Base-by-base conservation (phyloP, 2,329 filamentous ascomycete genomes). In the Botrytis galanthina region DNA sequence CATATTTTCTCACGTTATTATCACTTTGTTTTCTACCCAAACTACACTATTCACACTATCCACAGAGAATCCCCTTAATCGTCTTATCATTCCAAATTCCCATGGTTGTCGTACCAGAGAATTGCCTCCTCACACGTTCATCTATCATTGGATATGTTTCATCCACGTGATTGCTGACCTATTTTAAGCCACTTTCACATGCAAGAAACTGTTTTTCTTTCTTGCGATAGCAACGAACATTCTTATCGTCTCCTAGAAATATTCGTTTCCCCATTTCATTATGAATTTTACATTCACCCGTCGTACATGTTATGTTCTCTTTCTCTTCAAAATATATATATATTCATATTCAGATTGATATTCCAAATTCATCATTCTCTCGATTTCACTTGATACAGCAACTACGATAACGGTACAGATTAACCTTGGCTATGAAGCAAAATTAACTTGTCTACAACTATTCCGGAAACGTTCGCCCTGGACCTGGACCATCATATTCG, bases 191-290 rank as follows among this genome's bases (percentile, higher is more conserved):
- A 32, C 68, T 64, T 63, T 63, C 44, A 54, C 59, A 71, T 71
- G 69, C 37, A 60, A 70, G 1, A 20, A 62, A 71, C 22, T 18
- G 22, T 68, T 26, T 51, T 51, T n/a, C 29, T 70, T 51, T 62
- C 63, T 29, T 20, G 29, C 10, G 46, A 68, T 68, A 68, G 64
- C 46, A 68, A 68, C 64, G 16, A 68, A 54, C 59, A 71, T 54
- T 46, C 39, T 64, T 42, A 39, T 64, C 70, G 26, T 48, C 32
- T 54, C 59, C 59, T 42, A 63, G 20, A 62, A 63, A 60, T 70
- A 59, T n/a, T 60, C 67, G n/a, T 32, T 29, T 60, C 35, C 61
- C 20, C 61, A 44, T 12, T 44, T 64, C 61, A 46, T 4, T 46
- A 46, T 29, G 18, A 22, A 44, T 12, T 63, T 12, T 32, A 22